These are phyloP conservation scores for Keithomyces neogunnii DNA, from an alignment of 2,329 filamentous ascomycete genomes.

Conservation along the genomic window DNA sequence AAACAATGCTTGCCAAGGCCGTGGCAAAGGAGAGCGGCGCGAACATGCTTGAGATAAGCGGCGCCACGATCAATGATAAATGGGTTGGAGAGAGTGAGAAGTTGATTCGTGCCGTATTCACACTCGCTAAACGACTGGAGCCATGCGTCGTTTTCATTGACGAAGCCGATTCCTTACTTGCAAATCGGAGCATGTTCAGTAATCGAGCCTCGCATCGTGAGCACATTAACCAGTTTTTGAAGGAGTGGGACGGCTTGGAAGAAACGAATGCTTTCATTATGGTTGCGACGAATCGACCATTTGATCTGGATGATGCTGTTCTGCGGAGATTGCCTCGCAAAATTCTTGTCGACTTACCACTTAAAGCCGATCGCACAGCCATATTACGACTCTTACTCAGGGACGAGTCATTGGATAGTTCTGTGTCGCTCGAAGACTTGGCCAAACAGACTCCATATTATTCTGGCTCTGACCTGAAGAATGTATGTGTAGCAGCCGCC, in stretches of 20 bases:
- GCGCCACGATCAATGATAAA: constrained; percentile 90
- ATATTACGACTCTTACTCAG: constrained; percentile 66
- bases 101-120: constrained; percentile 88
- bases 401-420: constrained; percentile 53
- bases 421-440: constrained; percentile 53
- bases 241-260: constrained; percentile 89
- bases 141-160: constrained; percentile 96
- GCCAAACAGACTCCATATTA: constrained; percentile 66
- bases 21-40: constrained; percentile 61
- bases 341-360: constrained; percentile 65
- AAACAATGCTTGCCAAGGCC: constrained; percentile 61
- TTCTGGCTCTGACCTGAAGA: constrained; percentile 78
- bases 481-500: constrained; percentile 70
- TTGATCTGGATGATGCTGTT: constrained; percentile 86
- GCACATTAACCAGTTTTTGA: constrained; percentile 91
- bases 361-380: constrained; percentile 54
- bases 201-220: constrained; percentile 70
- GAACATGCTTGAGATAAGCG: constrained; percentile 78
- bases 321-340: constrained; percentile 66
- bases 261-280: constrained; percentile 88
- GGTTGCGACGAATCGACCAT: constrained; percentile 93
- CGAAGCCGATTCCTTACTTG: constrained; percentile 89
- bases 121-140: constrained; percentile 79
- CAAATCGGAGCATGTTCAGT: constrained; percentile 58
- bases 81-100: constrained; percentile 96